Base-by-base conservation (phyloP, 768 basidiomycete species). In the Agaricus blazei region DNA sequence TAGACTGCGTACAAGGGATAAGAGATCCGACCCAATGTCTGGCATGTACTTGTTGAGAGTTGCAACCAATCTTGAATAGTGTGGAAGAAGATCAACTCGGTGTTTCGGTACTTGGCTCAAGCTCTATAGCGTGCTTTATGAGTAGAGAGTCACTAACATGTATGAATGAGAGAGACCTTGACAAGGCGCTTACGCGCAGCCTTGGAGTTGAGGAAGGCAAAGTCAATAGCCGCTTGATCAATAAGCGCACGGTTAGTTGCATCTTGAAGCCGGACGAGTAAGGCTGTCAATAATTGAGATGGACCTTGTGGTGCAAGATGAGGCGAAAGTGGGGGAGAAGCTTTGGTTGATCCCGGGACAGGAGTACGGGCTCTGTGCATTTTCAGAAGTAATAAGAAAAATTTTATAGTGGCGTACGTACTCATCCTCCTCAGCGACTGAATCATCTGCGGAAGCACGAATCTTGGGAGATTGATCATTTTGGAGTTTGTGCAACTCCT, bases 201-300 rank as follows among this genome's bases (percentile, higher is more conserved):
- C 68, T 98, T 98, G 42, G 93, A 95, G 66, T 98, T 99, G 55
- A 99, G 75, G 64, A 95, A 93, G 0, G 93, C 92, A 68, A 99
- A 99, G 59, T 99, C 96, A 38, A 98, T 83, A 0, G 94, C 94
- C 28, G 88, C 87, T 70, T 96, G 92, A 66, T 99, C 97, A 55
- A 98, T 90, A 57, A 93, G 68, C 2, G 82, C 79, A 14, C 91
- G 83, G 64, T 93, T 98, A 11, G 90, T 95, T n/a, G 91, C 90
- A 67, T 99, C 96, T 0, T 96, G 90, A 9, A 99, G 77, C 28
- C 94, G 88, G 34, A 89, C 85, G 38, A 99, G 84, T 19, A 99
- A 76, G 9, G 92, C 90, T 3, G 90, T 93, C 46, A 99, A 80
- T 38, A 98, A 80, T 58, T 98, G 94, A 0, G 93, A 92, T 7